These are phyloP conservation scores for Poterioochromonas sp. DNA, from an alignment of 352 stramenopile genomes.

Conservation along the genomic window DNA sequence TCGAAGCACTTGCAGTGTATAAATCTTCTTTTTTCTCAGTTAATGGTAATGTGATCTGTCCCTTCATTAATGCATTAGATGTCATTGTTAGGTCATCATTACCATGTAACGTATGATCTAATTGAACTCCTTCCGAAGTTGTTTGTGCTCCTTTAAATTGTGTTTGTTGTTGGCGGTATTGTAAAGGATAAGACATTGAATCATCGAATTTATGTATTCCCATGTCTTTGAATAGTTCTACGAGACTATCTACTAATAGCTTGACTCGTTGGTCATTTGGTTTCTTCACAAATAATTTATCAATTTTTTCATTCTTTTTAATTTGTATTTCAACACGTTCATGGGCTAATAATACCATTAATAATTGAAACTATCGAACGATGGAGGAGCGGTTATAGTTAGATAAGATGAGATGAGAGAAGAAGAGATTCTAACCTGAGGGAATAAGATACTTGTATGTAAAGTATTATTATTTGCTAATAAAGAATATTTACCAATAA, in stretches of 20 bases:
- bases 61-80: too few relatives aligned
- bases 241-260: neutral
- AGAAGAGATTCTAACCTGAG: neutral
- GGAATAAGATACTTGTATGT: neutral
- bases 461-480: neutral
- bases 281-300: neutral
- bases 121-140: too few relatives aligned
- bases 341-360: neutral
- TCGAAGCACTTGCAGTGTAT: too few relatives aligned
- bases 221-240: neutral
- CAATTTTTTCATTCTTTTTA: neutral
- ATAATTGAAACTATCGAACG: neutral
- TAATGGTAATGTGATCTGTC: too few relatives aligned
- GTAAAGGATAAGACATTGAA: too few relatives aligned
- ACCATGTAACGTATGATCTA: too few relatives aligned
- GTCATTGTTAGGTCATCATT: too few relatives aligned
- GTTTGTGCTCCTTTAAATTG: too few relatives aligned
- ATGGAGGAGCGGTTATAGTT: neutral
- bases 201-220: conserved; percentile 8
- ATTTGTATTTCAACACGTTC: neutral
- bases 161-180: too few relatives aligned
- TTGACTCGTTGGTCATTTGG: neutral
- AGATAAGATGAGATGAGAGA: neutral
- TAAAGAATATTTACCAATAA: neutral
- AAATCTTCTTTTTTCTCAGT: too few relatives aligned